These are phyloP conservation scores for Alternaria alternata DNA, from an alignment of 2,329 filamentous ascomycete species.

Conservation along the genomic window DNA sequence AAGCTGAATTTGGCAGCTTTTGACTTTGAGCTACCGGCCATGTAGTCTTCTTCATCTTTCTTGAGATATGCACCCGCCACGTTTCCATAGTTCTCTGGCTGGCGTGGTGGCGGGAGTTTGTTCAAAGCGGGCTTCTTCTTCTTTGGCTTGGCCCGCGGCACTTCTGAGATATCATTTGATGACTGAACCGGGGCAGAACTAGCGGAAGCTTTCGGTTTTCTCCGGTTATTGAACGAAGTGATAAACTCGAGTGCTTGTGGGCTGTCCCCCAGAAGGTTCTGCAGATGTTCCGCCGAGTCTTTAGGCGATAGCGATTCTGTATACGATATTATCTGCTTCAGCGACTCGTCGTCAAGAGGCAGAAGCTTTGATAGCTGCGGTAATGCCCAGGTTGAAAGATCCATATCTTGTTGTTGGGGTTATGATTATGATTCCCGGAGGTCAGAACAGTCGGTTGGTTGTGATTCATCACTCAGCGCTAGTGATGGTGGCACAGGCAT, in stretches of 20 bases:
- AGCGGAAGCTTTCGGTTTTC: conserved; percentile 49
- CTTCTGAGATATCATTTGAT: conserved; percentile 37
- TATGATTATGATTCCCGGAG: conserved; percentile 5
- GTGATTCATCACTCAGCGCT: conserved; percentile 30
- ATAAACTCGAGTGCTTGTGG: conserved; percentile 77
- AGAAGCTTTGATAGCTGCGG: conserved; percentile 81
- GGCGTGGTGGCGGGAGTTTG: conserved; percentile 53
- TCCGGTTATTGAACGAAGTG: conserved; percentile 75
- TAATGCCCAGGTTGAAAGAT: conserved; percentile 64
- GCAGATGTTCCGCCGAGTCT: conserved; percentile 83
- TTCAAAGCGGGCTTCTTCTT: conserved; percentile 54
- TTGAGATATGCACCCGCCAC: conserved; percentile 78
- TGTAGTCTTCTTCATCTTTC: conserved; percentile 77
- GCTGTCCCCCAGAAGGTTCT: conserved; percentile 86
- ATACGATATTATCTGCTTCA: conserved; percentile 86
- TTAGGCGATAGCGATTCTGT: conserved; percentile 77
- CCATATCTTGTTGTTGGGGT: conserved; percentile 37
- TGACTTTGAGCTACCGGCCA: conserved; percentile 56
- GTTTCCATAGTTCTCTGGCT: conserved; percentile 68
- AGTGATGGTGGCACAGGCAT: conserved; percentile 23
- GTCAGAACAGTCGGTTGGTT: conserved; percentile 12
- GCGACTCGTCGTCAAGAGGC: conserved; percentile 82
- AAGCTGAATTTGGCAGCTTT: conserved; percentile 57
- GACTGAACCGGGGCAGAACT: conserved; percentile 22
- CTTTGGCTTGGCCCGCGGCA: conserved; percentile 45